These are phyloP conservation scores for Lunasporangiospora selenospora DNA, from an alignment of 192 early-diverging fungal genomes.

Conservation along the genomic window DNA sequence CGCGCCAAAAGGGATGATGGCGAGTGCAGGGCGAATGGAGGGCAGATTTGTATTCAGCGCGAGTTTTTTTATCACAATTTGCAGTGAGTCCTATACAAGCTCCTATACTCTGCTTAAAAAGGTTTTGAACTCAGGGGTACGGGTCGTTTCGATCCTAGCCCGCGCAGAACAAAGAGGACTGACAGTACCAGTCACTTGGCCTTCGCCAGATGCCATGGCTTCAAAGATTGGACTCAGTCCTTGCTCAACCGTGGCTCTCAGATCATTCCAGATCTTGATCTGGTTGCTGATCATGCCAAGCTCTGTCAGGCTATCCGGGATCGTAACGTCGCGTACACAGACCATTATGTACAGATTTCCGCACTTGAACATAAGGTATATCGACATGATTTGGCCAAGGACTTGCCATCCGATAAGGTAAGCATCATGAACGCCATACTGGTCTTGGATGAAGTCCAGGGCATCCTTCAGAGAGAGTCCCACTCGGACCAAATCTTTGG, in stretches of 20 bases:
- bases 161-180: neutral
- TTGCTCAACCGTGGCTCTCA: conserved; percentile 11
- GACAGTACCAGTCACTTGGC: neutral
- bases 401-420: conserved; percentile 18
- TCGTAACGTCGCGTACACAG: conserved; percentile 2
- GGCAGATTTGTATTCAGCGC: conserved; percentile 6
- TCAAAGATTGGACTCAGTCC: conserved; percentile 15
- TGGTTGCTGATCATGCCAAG: conserved; percentile 3
- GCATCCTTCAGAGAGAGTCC: conserved; percentile 24
- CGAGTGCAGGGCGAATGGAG: no score
- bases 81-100: neutral
- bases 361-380: conserved; percentile 9
- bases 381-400: conserved; percentile 14
- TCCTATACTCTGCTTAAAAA: conserved; percentile 7
- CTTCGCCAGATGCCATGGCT: conserved; percentile 3
- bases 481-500: conserved; percentile 32
- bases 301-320: conserved; percentile 6
- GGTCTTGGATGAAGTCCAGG: conserved; percentile 22
- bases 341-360: conserved; percentile 12
- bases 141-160: conserved; percentile 8
- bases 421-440: conserved; percentile 21
- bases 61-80: conserved; percentile 5
- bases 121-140: conserved; percentile 20
- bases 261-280: conserved; percentile 9
- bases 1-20: no score